These are phyloP conservation scores for Adansonia digitata DNA, from an alignment of 345 rosid genomes.

Conservation along the genomic window DNA sequence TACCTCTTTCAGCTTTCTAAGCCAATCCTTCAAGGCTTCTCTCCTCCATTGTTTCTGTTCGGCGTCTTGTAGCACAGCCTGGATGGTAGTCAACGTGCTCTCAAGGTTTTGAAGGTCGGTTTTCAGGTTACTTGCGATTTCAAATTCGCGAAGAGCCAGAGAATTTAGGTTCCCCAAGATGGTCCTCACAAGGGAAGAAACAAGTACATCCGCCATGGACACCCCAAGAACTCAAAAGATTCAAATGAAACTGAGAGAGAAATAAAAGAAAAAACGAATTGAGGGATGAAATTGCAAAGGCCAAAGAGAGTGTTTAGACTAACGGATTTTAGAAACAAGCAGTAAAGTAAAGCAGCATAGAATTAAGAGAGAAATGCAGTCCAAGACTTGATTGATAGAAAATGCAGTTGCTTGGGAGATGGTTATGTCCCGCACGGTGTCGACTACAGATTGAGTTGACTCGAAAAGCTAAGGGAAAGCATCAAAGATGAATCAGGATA, in stretches of 20 bases:
- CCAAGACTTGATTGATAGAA: not conserved
- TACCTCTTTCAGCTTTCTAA: not conserved
- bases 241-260: not conserved
- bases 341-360: not conserved
- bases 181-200: conserved; percentile 3
- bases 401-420: not conserved
- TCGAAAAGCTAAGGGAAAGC: not conserved
- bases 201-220: not conserved
- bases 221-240: not conserved
- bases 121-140: not conserved
- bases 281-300: not conserved
- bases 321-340: not conserved
- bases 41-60: conserved; percentile 8
- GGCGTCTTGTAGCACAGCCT: conserved; percentile 10
- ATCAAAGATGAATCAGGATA: not conserved
- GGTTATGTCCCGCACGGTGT: not conserved
- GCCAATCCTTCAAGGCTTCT: conserved; percentile 4
- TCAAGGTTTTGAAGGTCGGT: not conserved
- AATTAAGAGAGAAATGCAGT: not conserved
- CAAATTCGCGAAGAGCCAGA: not conserved
- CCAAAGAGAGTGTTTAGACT: too few relatives aligned
- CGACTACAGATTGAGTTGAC: not conserved
- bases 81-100: conserved; percentile 2
- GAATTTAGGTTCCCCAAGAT: not conserved
- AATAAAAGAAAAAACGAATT: not conserved